Evolutionary conservation across 352 stramenopile species (phyloP), one percentile per base, ranked within the genome.

Genomic region (Saprolegnia diclina): DNA sequence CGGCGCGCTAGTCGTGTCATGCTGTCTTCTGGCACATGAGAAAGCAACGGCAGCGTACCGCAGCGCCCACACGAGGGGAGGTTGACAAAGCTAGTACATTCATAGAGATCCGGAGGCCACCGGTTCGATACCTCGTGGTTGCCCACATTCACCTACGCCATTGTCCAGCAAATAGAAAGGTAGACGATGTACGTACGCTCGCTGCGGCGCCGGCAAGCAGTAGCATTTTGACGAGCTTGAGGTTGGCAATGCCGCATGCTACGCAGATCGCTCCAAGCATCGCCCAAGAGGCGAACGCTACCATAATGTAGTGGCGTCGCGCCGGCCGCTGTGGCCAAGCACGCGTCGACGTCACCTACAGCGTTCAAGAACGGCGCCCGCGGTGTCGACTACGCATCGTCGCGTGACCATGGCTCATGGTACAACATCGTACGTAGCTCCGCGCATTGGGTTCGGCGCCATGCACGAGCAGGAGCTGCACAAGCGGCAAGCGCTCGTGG

Each of bases 231-330:
- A 56, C 63, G 16, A 61, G 22, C 18, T 37, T 24, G 50, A 59
- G 16, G 29, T 35, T 67, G 62, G 62, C 35, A 16, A 67, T 5
- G 3, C 16, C 62, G 24, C 62, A 67, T 16, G 62, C 62, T 67
- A 67, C 5, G 2, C 19, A 65, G 21, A 14, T 56, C 19, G 0
- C n/a, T n/a, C n/a, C n/a, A n/a, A n/a, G n/a, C n/a, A n/a, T n/a
- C n/a, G n/a, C n/a, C n/a, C n/a, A n/a, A n/a, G n/a, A n/a, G n/a
- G n/a, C 71, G 48, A 59, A 37, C 11, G 21, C 18, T 64, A 84
- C 79, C 76, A 62, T 88, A 92, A 71, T 92, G 83, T 5, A 88
- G 61, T 5, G 83, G 77, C 4, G 83, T 92, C 0, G 82, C 81
- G 46, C 89, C 83, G 0, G 71, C 75, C 13, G 79, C 73, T 18